A percentile compares a stretch with the other conserved stretches of the same genome.
phyloP scores from a whole-genome alignment of 768 basidiomycete genomes.

The Collybiopsis luxurians region DNA sequence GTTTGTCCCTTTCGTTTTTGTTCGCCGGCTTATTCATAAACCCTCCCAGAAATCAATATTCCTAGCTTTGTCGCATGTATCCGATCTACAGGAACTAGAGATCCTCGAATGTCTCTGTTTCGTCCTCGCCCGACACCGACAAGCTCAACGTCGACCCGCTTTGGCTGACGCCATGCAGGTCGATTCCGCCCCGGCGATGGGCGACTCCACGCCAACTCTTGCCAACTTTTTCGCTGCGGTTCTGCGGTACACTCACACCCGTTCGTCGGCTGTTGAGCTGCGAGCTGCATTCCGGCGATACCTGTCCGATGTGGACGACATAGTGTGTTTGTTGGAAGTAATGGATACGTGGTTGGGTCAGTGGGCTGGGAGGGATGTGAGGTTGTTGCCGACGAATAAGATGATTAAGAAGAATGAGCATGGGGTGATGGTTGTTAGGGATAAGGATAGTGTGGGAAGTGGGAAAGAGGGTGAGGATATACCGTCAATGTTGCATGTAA shows the following conservation, averaged over 20 bases:
- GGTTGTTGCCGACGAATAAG: constrained; percentile 37
- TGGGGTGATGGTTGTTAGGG: constrained; percentile 34
- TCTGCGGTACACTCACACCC: constrained; percentile 30
- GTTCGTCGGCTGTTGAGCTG: constrained; percentile 36
- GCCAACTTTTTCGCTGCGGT: constrained; percentile 30
- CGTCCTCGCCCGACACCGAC: constrained; percentile 38
- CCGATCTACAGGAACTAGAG: constrained; percentile 66
- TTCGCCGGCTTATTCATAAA: not conserved
- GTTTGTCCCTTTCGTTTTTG: constrained; percentile 30
- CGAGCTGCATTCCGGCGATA: constrained; percentile 51
- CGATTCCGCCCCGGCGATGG: constrained; percentile 19
- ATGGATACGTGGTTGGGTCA: constrained; percentile 49
- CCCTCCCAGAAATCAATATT: constrained; percentile 40
- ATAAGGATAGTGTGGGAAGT: constrained; percentile 18
- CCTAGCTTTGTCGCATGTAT: constrained; percentile 49
- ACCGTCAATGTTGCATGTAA: constrained; percentile 4
- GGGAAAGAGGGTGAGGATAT: constrained; percentile 14
- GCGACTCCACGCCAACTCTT: constrained; percentile 21
- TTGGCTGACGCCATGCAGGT: constrained; percentile 35
- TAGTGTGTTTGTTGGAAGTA: constrained; percentile 42
- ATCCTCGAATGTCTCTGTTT: constrained; percentile 50
- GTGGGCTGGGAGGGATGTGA: constrained; percentile 32
- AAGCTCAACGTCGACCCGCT: constrained; percentile 10
- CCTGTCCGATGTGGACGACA: constrained; percentile 46
- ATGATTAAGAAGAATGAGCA: constrained; percentile 37